A percentile compares a stretch with the other conserved stretches of the same genome.
phyloP scores from a whole-genome alignment of 2,329 filamentous ascomycete genomes.

The Trichoderma sp. region DNA sequence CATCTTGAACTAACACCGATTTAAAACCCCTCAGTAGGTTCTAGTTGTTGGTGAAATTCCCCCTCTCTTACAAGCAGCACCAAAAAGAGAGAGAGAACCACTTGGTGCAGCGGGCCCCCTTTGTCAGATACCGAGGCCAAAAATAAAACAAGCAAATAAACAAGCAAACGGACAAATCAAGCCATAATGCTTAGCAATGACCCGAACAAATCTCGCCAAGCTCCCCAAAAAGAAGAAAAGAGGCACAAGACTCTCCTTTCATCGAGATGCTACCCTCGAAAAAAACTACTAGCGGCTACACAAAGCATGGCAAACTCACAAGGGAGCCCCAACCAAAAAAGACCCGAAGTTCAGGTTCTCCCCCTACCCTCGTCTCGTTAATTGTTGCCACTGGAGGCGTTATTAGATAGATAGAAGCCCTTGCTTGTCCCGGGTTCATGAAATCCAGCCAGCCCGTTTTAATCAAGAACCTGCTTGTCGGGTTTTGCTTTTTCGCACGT shows the following conservation, averaged over 20 bases:
- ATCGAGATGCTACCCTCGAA: not conserved
- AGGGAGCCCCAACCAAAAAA: not conserved
- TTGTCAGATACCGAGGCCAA: not conserved
- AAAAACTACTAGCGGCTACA: not conserved
- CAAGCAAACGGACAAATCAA: not conserved
- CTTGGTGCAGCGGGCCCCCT: not conserved
- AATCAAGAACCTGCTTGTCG: not conserved
- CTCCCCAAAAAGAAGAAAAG: not conserved
- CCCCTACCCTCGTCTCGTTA: not conserved
- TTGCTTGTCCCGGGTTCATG: slow-evolving; percentile 2
- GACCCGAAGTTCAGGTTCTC: slow-evolving; percentile 1
- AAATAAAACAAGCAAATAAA: not conserved
- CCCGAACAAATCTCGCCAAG: not conserved
- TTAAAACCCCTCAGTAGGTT: not conserved
- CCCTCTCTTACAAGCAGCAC: not conserved
- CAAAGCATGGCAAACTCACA: not conserved
- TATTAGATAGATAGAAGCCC: not conserved
- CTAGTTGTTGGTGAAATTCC: not conserved
- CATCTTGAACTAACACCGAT: not conserved
- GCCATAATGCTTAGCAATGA: not conserved
- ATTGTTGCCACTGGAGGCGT: not conserved
- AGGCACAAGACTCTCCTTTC: not conserved
- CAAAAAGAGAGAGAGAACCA: too few relatives aligned
- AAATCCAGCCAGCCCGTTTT: not conserved
- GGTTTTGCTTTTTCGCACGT: not conserved